These are phyloP conservation scores for Rubia balearica DNA, from an alignment of 305 asterid genomes.

Conservation along the genomic window DNA sequence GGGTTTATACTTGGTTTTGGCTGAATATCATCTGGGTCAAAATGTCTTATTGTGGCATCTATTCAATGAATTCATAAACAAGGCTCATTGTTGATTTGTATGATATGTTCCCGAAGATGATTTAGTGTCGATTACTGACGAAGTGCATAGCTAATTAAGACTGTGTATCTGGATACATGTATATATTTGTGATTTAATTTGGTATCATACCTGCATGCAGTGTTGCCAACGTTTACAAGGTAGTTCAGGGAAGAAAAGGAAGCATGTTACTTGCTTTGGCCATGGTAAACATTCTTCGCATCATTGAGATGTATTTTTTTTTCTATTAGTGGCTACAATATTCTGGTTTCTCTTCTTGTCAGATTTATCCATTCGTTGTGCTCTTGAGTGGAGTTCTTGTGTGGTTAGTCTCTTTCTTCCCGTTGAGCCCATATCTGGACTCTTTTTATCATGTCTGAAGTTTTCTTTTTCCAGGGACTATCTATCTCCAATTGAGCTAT, in stretches of 20 bases:
- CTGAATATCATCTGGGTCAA: not conserved
- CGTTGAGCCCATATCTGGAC: conserved; percentile 2
- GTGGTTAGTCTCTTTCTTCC: conserved; percentile 26
- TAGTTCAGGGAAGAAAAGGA: conserved; percentile 77
- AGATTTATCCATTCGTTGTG: conserved; percentile 75
- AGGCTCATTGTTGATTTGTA: not conserved
- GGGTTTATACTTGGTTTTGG: not conserved
- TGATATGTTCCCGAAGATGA: not conserved
- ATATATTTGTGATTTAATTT: conserved; percentile 3
- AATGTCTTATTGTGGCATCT: not conserved
- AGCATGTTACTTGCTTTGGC: conserved; percentile 79
- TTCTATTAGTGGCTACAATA: conserved; percentile 8
- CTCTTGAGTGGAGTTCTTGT: conserved; percentile 63
- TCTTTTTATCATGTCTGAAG: conserved; percentile 19
- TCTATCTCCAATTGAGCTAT: conserved; percentile 65
- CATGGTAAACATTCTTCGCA: conserved; percentile 45
- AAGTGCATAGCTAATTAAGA: not conserved
- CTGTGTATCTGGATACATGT: not conserved
- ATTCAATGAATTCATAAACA: not conserved
- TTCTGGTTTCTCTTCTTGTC: conserved; percentile 16
- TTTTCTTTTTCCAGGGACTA: conserved; percentile 51
- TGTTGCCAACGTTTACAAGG: conserved; percentile 54
- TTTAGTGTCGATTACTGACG: not conserved
- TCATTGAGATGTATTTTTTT: conserved; percentile 2
- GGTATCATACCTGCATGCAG: conserved; percentile 38